phyloP scores from a whole-genome alignment of 1,139 yeast species.

The Candida sanyaensis region DNA sequence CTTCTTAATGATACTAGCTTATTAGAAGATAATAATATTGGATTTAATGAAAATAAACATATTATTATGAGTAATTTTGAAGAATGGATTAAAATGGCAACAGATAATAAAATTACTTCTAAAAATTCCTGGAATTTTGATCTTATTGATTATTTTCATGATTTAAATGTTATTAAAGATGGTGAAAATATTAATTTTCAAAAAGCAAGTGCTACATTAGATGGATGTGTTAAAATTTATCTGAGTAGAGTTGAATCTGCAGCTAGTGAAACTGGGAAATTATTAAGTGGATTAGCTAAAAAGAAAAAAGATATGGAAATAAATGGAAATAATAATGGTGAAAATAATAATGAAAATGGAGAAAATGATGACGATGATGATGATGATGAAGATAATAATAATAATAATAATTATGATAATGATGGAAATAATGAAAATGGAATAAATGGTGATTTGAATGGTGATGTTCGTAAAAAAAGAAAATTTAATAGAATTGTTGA shows the following conservation, averaged over 20 bases:
- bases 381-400: no score
- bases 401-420: no score
- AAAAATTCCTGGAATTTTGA: constrained; percentile 75
- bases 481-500: constrained; percentile 43
- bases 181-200: constrained; percentile 48
- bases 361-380: constrained; percentile 22
- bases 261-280: constrained; percentile 85
- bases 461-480: constrained; percentile 28
- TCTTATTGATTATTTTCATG: constrained; percentile 79
- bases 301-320: constrained; percentile 20
- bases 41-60: constrained; percentile 47
- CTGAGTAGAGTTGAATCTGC: constrained; percentile 80
- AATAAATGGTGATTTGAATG: constrained; percentile 14
- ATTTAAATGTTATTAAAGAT: constrained; percentile 44
- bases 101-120: constrained; percentile 76
- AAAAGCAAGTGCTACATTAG: constrained; percentile 40
- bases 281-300: constrained; percentile 69
- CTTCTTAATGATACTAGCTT: constrained; percentile 11
- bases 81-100: constrained; percentile 88
- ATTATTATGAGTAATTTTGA: constrained; percentile 67
- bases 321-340: constrained; percentile 16
- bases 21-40: constrained; percentile 31
- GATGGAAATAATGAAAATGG: constrained; percentile 16
- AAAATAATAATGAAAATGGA: constrained; percentile 14
- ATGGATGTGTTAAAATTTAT: constrained; percentile 45